Evolutionary conservation across 176 grass and related monocot genomes (phyloP), one percentile per base, ranked within the genome.

Genomic region (Eremochloa ophiuroides): DNA sequence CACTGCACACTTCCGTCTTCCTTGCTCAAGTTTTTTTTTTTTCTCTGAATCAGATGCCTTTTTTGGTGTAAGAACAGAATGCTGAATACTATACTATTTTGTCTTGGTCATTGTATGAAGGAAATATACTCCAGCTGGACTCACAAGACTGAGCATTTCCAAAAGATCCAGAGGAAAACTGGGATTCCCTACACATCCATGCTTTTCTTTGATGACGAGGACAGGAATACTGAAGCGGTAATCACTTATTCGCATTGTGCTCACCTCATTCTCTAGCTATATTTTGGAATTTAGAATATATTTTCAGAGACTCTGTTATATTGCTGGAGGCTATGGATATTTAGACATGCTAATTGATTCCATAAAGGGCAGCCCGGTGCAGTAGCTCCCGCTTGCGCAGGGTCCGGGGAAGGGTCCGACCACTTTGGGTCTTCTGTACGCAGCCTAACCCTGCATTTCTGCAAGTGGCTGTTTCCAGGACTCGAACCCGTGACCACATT

Each of bases 91-190:
- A 10, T 63, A 28, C 35, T 44, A 20, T 56, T 71, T 75, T 71
- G 8, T 76, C 22, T 58, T 79, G 50, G 28, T 81, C 10, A 69
- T 6, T 82, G 71, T 82, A 20, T 73, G 66, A 70, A 96, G 93
- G 90, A 96, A 93, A 96, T 96, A 88, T 93, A 88, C 85, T 93
- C 93, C 29, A 96, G 93, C 69, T 86, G 90, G 93, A 93, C 85
- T 79, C 93, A 96, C 72, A 96, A 96, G 81, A 96, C 93, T 0
- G 90, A 96, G 41, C 93, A 96, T 91, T 96, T 96, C 67, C 90
- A 96, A 70, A 96, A 59, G 43, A 93, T 96, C 27, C 93, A 90
- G 3, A 88, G 93, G 56, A 96, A 66, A 80, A 96, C 90, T 55
- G 85, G 90, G 28, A 78, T 96, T 84, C 83, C 89, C 1, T 93